A percentile compares a stretch with the other conserved stretches of the same genome.
Conservation (phyloP, 495 filamentous ascomycete genomes). For the Trichoderma asperelloides region DNA sequence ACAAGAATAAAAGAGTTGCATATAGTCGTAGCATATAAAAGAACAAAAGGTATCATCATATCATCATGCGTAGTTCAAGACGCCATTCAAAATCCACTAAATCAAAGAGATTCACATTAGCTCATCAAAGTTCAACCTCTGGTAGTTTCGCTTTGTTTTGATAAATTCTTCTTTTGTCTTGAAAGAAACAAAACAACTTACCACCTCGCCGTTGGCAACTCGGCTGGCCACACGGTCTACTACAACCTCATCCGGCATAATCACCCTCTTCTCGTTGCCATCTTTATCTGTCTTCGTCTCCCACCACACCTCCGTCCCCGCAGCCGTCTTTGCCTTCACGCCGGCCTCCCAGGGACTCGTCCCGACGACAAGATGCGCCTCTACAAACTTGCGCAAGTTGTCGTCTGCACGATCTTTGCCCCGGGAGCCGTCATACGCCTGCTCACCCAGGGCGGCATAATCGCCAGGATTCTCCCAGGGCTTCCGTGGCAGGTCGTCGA, state of each 20-base stretch:
- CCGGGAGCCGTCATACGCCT: slow-evolving; percentile 69
- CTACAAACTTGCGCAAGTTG: slow-evolving; percentile 77
- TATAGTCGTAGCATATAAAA: neutral
- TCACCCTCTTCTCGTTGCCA: slow-evolving; percentile 16
- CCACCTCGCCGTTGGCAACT: slow-evolving; percentile 78
- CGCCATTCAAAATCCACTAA: slow-evolving; percentile 57
- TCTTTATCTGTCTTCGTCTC: slow-evolving; percentile 46
- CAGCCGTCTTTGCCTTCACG: slow-evolving; percentile 61
- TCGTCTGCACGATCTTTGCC: slow-evolving; percentile 71
- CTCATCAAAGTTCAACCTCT: slow-evolving; percentile 5
- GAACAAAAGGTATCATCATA: neutral
- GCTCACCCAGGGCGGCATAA: slow-evolving; percentile 59
- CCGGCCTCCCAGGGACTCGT: slow-evolving; percentile 71
- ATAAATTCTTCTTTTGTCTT: neutral
- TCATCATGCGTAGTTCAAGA: slow-evolving; percentile 49
- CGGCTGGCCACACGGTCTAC: slow-evolving; percentile 59
- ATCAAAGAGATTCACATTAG: neutral
- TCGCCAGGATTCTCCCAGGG: slow-evolving; percentile 90
- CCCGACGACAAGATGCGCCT: slow-evolving; percentile 68
- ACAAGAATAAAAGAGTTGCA: too few relatives aligned
- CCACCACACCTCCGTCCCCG: slow-evolving; percentile 67
- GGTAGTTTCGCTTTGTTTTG: too few relatives aligned
- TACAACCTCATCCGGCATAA: slow-evolving; percentile 70
- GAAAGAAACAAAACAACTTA: slow-evolving; percentile 13
- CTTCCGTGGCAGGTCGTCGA: slow-evolving; percentile 73